These are phyloP conservation scores for Aegilops tauschii DNA, from an alignment of 176 grass and related monocot species.

Conservation along the genomic window DNA sequence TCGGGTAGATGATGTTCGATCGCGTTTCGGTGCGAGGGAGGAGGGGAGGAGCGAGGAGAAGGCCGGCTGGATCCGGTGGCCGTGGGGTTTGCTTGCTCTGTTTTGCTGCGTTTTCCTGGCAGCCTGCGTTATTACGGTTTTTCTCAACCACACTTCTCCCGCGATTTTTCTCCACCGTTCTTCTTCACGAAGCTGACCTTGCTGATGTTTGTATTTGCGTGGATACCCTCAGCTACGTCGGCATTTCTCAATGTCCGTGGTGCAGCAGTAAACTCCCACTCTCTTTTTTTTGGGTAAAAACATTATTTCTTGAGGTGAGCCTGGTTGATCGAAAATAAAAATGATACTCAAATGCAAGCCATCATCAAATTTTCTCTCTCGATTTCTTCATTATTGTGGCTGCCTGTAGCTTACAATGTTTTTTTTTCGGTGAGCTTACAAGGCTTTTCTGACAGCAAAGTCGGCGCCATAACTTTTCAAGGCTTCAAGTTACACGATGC, in stretches of 20 bases:
- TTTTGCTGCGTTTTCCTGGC: constrained; percentile 37
- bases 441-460: too few species aligned
- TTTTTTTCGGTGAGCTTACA: too few species aligned
- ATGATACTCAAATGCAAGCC: too few species aligned
- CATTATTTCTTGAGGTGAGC: too few species aligned
- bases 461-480: too few species aligned
- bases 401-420: too few species aligned
- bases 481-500: not conserved
- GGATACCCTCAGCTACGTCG: not conserved
- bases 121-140: constrained; percentile 21
- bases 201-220: not conserved
- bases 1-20: constrained; percentile 3
- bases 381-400: too few species aligned
- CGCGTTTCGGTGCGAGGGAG: not conserved
- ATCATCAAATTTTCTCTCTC: too few species aligned
- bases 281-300: too few species aligned
- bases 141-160: constrained; percentile 54
- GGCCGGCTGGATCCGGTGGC: constrained; percentile 9
- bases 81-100: constrained; percentile 28
- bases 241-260: not conserved
- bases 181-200: not conserved
- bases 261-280: too few species aligned
- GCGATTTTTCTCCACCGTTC: constrained; percentile 44
- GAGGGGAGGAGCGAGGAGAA: not conserved
- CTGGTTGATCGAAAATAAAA: too few species aligned